These are phyloP conservation scores for Candida ipomoeae DNA, from an alignment of 805 yeast genomes.

Conservation along the genomic window DNA sequence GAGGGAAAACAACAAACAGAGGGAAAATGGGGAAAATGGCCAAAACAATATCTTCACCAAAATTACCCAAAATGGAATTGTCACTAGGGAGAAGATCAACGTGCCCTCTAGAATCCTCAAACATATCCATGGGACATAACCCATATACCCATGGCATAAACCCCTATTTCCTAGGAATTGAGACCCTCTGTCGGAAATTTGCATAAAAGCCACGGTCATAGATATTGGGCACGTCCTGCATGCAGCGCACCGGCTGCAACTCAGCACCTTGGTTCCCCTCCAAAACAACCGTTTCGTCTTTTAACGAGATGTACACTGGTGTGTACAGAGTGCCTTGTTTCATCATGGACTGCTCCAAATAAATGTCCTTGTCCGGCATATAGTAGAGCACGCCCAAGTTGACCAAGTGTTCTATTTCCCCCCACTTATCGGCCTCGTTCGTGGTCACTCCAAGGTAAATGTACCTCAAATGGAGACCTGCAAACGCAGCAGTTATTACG, in stretches of 20 bases:
- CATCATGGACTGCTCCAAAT: slow-evolving; percentile 23
- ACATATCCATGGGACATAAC: not conserved
- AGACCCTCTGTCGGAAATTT: slow-evolving; percentile 24
- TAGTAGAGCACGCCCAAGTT: slow-evolving; percentile 12
- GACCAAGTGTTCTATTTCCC: slow-evolving; percentile 41
- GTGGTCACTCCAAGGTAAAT: slow-evolving; percentile 69
- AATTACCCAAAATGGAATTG: not conserved
- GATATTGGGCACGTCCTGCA: slow-evolving; percentile 34
- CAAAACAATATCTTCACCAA: too few species aligned
- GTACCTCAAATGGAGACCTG: slow-evolving; percentile 35
- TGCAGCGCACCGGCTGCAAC: slow-evolving; percentile 3
- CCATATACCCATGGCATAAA: too few species aligned
- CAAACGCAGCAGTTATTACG: slow-evolving; percentile 38
- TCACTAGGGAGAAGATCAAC: not conserved
- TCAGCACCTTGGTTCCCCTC: not conserved
- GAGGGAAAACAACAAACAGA: not conserved
- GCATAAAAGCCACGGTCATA: slow-evolving; percentile 48
- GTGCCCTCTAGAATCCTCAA: slow-evolving; percentile 1
- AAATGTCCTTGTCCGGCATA: slow-evolving; percentile 9
- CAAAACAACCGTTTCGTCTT: slow-evolving; percentile 22
- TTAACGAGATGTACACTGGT: slow-evolving; percentile 27
- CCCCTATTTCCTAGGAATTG: too few species aligned
- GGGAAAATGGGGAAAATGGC: not conserved
- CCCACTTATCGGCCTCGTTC: slow-evolving; percentile 73
- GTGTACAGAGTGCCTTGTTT: slow-evolving; percentile 11